Evolutionary conservation across 2,329 filamentous ascomycete species (phyloP).

Genomic region (Sphaerulina vaccinii): DNA sequence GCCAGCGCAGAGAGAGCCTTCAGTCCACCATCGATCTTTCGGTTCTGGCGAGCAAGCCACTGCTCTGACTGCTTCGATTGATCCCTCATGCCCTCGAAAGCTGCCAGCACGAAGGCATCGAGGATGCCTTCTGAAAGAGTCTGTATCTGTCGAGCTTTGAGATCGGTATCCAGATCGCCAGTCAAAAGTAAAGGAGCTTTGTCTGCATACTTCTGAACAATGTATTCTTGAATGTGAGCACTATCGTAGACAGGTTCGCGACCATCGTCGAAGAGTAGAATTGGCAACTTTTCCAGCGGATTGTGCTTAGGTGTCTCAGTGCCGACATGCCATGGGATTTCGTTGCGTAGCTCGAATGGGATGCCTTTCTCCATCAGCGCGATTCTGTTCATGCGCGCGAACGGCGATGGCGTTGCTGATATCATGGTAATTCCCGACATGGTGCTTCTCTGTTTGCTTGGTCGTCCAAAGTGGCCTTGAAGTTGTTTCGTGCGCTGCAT

Average conservation of each 20-base stretch:
- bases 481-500: constrained; percentile 8
- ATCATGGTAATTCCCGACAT: constrained; percentile 18
- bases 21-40: constrained; percentile 23
- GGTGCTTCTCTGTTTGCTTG: neutral
- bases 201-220: constrained; percentile 21
- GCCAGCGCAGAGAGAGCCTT: constrained; percentile 20
- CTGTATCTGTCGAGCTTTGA: constrained; percentile 20
- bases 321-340: constrained; percentile 22
- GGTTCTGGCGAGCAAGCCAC: constrained; percentile 20
- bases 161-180: constrained; percentile 19
- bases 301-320: constrained; percentile 23
- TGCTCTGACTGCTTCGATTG: constrained; percentile 12
- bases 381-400: constrained; percentile 26
- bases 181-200: constrained; percentile 19
- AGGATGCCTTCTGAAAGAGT: constrained; percentile 21
- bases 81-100: constrained; percentile 22
- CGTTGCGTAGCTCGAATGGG: constrained; percentile 18
- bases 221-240: constrained; percentile 26
- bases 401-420: constrained; percentile 24
- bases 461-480: neutral
- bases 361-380: constrained; percentile 25
- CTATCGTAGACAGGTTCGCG: constrained; percentile 25
- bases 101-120: constrained; percentile 22
- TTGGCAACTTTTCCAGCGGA: constrained; percentile 26
- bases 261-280: constrained; percentile 22